Percentiles rank a stretch among this genome's conserved stretches.
Conservation (phyloP, 192 early-diverging fungal species). For the Entomortierella parvispora region DNA sequence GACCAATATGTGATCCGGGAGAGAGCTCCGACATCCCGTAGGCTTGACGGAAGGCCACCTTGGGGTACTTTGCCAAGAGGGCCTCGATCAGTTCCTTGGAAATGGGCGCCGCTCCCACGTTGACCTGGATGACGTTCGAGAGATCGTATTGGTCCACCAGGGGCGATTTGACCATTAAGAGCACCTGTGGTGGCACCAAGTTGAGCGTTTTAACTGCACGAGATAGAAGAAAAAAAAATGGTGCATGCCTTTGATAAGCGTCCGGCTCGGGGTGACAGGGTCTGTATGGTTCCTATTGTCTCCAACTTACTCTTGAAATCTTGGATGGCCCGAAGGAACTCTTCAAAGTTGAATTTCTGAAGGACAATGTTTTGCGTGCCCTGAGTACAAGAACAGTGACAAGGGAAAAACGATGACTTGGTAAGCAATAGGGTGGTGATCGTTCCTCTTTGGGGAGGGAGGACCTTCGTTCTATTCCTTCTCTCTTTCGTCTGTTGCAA, state of each 20-base stretch:
- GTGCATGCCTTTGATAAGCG: no score
- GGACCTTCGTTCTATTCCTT: no score
- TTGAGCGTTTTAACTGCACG: slow-evolving; percentile 21
- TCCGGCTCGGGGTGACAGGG: no score
- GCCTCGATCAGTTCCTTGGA: slow-evolving; percentile 25
- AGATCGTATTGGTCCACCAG: slow-evolving; percentile 48
- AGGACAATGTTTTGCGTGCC: slow-evolving; percentile 62
- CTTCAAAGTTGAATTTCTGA: slow-evolving; percentile 64
- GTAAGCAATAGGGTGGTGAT: no score
- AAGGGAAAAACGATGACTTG: background rate
- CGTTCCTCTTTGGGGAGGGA: no score
- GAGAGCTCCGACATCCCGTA: slow-evolving; percentile 50
- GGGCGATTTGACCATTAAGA: slow-evolving; percentile 28
- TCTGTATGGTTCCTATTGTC: no score
- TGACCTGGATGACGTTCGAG: slow-evolving; percentile 21
- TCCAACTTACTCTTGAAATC: slow-evolving; percentile 50
- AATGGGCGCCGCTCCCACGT: slow-evolving; percentile 28
- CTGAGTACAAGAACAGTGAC: slow-evolving; percentile 4
- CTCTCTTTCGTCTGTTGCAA: no score
- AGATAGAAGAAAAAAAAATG: background rate
- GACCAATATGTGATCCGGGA: slow-evolving; percentile 12
- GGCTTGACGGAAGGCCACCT: slow-evolving; percentile 23
- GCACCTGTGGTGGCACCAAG: slow-evolving; percentile 23
- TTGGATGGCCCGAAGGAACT: slow-evolving; percentile 60
- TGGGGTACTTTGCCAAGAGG: background rate